Base-by-base conservation (phyloP, 148 eudicot genomes). In the Selenicereus undatus region DNA sequence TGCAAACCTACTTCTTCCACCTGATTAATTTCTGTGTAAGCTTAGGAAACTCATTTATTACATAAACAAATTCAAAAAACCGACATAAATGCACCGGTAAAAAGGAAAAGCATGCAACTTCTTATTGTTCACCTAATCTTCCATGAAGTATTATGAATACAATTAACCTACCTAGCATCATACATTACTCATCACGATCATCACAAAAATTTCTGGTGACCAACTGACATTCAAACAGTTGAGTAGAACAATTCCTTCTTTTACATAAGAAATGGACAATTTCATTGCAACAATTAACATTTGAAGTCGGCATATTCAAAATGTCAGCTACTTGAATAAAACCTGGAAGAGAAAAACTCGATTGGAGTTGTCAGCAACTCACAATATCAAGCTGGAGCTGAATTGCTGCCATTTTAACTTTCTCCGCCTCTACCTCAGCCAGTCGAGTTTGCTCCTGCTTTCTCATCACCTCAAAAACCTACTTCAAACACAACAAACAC, bases 401-500 rank as follows among this genome's bases (percentile, higher is more conserved):
- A 77, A 89, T 81, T 20, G 93, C 91, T 72, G 82, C 89, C 35
- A 80, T 84, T 77, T 90, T 87, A 9, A 82, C 84, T 72, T 92
- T 96, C 86, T 96, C 97, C 0, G 87, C 93, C 18, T 86, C 95
- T 82, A 96, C 71, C 76, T 96, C 98, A 21, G 91, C 79, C 72
- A 90, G 87, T 13, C 98, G 88, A 69, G 86, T 85, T 75, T 90
- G 84, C 81, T 96, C 99, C 86, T 94, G 99, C 90, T 88, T 85
- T 72, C 97, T 90, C 98, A 90, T 96, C 6, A 91, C 65, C 30
- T 91, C 92, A 82, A 92, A 90, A 4, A 96, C 92, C 99, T 96
- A 82, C 21, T 69, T 39, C 75, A 74, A 80, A 24, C 68, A 27
- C 76, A 70, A 78, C n/a, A 7, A 39, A 75, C 43, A 26, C 26